phyloP scores from a whole-genome alignment of 2,329 filamentous ascomycete genomes.

The Alternaria atra region DNA sequence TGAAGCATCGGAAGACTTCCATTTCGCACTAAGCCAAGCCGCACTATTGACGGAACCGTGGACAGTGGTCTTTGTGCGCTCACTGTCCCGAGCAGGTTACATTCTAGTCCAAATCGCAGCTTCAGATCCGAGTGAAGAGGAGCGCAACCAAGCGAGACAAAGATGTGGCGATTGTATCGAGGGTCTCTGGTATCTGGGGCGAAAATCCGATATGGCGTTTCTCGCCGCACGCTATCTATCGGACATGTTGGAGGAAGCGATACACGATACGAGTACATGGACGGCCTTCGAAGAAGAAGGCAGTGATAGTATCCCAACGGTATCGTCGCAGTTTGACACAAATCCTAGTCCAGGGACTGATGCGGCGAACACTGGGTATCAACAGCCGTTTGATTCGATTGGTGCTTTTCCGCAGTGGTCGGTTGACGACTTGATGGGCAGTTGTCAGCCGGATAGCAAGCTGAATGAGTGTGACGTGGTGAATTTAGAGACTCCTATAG shows the following conservation, averaged over 20 bases:
- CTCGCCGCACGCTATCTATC: conserved; percentile 47
- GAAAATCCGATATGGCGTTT: conserved; percentile 63
- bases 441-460: neutral
- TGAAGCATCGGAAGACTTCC: conserved; percentile 52
- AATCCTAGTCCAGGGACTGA: neutral
- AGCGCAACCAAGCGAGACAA: conserved; percentile 35
- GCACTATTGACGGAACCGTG: conserved; percentile 67
- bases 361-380: neutral
- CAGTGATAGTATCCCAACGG: neutral
- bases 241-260: conserved; percentile 28
- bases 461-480: neutral
- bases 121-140: neutral
- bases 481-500: neutral
- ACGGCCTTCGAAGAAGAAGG: neutral
- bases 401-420: neutral
- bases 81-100: conserved; percentile 11
- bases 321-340: neutral
- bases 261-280: neutral
- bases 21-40: conserved; percentile 63
- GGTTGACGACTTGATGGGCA: neutral
- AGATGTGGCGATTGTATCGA: conserved; percentile 60
- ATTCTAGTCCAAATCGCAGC: conserved; percentile 24
- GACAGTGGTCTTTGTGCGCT: conserved; percentile 57
- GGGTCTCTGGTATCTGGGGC: conserved; percentile 63
- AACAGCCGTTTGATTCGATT: neutral